Evolutionary conservation across 1,139 yeast genomes (phyloP), one percentile per base, ranked within the genome.

Genomic region (Hyphopichia pseudoburtonii): DNA sequence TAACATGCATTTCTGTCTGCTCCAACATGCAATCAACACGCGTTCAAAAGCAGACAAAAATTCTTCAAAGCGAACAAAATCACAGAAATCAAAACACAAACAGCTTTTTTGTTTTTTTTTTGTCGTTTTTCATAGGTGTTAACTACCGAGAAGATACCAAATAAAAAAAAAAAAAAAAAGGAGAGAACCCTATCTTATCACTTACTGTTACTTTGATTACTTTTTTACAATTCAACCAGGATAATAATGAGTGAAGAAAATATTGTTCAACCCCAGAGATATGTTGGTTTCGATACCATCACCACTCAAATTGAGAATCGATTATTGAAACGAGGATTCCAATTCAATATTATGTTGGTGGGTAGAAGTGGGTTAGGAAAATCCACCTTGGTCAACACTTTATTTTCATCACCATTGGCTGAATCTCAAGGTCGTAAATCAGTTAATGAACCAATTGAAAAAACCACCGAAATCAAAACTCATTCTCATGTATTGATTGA

Each of bases 331-430:
- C 78, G 94, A 53, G 98, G 98, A 9, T 92, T 92, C 66, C 95
- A 88, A 59, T 86, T 92, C 67, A 92, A 92, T 57, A 68, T 92
- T 42, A 89, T 92, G 94, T 86, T 86, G 37, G 97, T 92, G 32
- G 98, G 94, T 40, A 85, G 87, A 60, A 86, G 96, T 17, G 98
- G 98, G 2, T 76, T 92, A 50, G 98, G 98, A 40, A 92, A 92
- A 64, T 81, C 95, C 41, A 92, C 98, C 1, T 66, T 92, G 49
- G 76, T 92, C 51, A 92, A 92, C 69, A 88, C 97, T 8, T 71
- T 92, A 45, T 92, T 92, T 60, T 82, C 95, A 14, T 76, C 96
- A 14, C 88, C 82, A 54, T 73, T 92, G 57, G 79, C 86, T 30
- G 80, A 78, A 36, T 74, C 92, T 14, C 73, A 71, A 43, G 96